phyloP scores from a whole-genome alignment of 257 asterid genomes.

The Solanum rostratum region DNA sequence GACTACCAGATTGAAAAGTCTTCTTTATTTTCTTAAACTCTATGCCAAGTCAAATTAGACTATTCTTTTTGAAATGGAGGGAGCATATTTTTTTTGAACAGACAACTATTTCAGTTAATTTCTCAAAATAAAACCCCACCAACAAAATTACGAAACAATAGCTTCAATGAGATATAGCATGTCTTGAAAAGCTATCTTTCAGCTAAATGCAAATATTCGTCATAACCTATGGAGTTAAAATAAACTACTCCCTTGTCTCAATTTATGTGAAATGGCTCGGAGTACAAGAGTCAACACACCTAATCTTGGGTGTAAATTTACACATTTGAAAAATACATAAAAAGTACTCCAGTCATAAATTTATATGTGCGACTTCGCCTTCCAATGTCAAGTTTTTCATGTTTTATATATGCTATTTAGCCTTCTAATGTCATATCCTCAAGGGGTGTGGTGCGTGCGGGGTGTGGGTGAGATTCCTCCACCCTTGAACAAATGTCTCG shows the following conservation, averaged over 20 bases:
- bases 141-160: background rate
- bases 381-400: background rate
- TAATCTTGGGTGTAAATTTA: background rate
- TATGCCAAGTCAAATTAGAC: no score
- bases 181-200: background rate
- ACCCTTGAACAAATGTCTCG: background rate
- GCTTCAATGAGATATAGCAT: background rate
- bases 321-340: background rate
- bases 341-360: background rate
- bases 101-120: background rate
- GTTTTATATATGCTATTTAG: background rate
- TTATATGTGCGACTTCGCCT: background rate
- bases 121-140: background rate
- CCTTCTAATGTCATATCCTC: background rate
- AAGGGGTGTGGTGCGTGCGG: background rate
- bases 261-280: background rate
- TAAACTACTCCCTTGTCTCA: background rate
- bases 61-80: no score
- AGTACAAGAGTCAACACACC: background rate
- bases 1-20: no score
- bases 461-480: background rate
- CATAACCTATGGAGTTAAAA: background rate
- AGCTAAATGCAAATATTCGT: background rate
- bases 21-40: no score
- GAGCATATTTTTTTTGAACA: background rate